Percentiles rank a stretch among this genome's conserved stretches.
Conservation (phyloP, 345 rosid genomes). For the Kernera saxatilis region DNA sequence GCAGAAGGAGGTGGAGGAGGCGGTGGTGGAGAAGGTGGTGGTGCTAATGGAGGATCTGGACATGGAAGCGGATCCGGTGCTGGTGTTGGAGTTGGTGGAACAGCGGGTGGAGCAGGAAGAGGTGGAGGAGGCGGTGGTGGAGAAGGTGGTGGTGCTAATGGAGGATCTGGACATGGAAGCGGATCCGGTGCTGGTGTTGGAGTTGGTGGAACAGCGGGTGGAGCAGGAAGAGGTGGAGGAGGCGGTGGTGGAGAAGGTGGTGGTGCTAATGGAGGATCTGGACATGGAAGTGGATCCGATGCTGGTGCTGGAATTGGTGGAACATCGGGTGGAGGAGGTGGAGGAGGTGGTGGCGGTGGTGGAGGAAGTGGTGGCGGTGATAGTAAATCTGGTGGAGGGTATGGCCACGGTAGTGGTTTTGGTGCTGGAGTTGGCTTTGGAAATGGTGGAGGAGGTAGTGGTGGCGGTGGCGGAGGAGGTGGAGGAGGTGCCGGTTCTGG, state of each 20-base stretch:
- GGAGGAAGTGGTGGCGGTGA: constrained; percentile 1
- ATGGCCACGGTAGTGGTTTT: constrained; percentile 19
- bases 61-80: constrained; percentile 16
- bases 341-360: constrained; percentile 22
- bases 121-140: constrained; percentile 28
- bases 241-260: constrained; percentile 17
- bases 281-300: constrained; percentile 14
- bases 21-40: background rate
- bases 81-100: constrained; percentile 8
- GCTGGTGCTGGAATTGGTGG: constrained; percentile 16
- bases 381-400: too few species aligned
- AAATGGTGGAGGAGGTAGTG: constrained; percentile 16
- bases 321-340: constrained; percentile 1
- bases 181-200: constrained; percentile 18
- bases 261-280: constrained; percentile 15
- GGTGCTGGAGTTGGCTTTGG: constrained; percentile 13
- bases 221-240: background rate
- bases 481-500: constrained; percentile 30
- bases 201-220: background rate
- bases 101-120: constrained; percentile 1
- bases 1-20: constrained; percentile 27
- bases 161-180: constrained; percentile 2
- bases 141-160: background rate
- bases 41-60: constrained; percentile 20
- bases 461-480: constrained; percentile 25